Evolutionary conservation across 306 rosid genomes (phyloP), one percentile per base, ranked within the genome.

Genomic region (Cucurbita moschata): DNA sequence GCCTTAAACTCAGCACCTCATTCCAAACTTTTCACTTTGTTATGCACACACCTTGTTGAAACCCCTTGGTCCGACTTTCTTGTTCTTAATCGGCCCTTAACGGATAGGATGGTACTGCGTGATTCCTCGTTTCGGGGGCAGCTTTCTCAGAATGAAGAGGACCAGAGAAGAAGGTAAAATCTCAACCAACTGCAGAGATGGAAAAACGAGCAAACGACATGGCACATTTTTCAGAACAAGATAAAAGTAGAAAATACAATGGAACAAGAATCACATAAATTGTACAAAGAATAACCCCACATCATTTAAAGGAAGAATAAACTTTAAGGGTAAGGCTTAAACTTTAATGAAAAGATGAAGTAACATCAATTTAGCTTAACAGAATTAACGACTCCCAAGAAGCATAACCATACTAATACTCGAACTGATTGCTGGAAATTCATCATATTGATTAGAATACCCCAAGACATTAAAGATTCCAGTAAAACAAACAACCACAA

Each of bases 121-220:
- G 83, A 86, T 82, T 50, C 90, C 88, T 30, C 85, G 90, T 70
- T 82, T 84, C 5, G 90, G 90, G 53, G 90, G 88, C 70, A 87
- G 61, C 84, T 87, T 87, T 60, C 90, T 78, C 74, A 87, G 69
- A 68, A 87, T 87, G 83, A 84, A 84, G 59, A 87, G 83, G 56
- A 87, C 90, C 69, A 87, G 42, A 42, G 85, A 78, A 18, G 88
- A 87, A 16, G 90, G 90, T 76, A 87, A 23, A 54, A 87, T 84
- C 82, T 87, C 90, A 71, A 82, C 88, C 82, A 82, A 72, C 90
- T 87, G 78, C 49, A 56, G 7, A 40, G 7, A 68, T 23, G 38
- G 40, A 68, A 12, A 47, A 43, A 21, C 6, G 21, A 23, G 55
- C 23, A 21, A 46, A 47, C 3, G 23, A 21, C 0, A 0, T 6